Base-by-base conservation (phyloP, 306 rosid species). In the Rubus idaeus region DNA sequence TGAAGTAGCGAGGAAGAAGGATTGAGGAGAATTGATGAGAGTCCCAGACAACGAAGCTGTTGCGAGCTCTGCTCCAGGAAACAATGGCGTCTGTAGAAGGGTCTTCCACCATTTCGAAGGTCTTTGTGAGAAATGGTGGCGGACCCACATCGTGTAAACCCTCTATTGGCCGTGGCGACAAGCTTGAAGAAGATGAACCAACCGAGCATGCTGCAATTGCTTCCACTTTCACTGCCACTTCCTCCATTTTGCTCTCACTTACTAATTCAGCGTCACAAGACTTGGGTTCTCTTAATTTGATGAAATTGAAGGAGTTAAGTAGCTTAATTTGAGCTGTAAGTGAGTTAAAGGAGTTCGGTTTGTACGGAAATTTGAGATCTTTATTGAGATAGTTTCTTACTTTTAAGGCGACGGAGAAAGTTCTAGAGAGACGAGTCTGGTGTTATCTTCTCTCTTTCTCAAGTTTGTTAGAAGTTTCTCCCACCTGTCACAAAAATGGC, bases 1-100 rank as follows among this genome's bases (percentile, higher is more conserved):
- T 96, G 82, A 96, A 96, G 89, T 89, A 89, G 5, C 97, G 94
- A 82, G 99, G 98, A 12, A 96, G 89, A 74, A 96, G 79, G 4
- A 82, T n/a, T 30, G 83, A 79, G 40, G 98, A 92, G 85, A 96
- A 91, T 55, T 77, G 79, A 64, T 82, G 80, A 70, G 90, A 88
- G 58, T 92, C 97, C 99, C 99, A 96, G 3, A 96, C 98, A 56
- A 96, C 46, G 88, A 96, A 96, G 76, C 99, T 96, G 77, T 96
- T 96, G 56, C 99, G 96, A 6, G 89, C 89, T 58, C 16, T 55
- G 75, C 97, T 92, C 99, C 99, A 96, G 0, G 99, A 96, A 35
- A 96, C 93, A 74, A 91, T 80, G 78, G 91, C 10, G 79, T 96
- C 92, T 0, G 99, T 91, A 46, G 92, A 82, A 1, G 99, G 88